Percentiles rank a stretch among this genome's conserved stretches.
These are phyloP conservation scores for Cercospora sp. DNA, from an alignment of 2,329 filamentous ascomycete genomes.

Conservation along the genomic window DNA sequence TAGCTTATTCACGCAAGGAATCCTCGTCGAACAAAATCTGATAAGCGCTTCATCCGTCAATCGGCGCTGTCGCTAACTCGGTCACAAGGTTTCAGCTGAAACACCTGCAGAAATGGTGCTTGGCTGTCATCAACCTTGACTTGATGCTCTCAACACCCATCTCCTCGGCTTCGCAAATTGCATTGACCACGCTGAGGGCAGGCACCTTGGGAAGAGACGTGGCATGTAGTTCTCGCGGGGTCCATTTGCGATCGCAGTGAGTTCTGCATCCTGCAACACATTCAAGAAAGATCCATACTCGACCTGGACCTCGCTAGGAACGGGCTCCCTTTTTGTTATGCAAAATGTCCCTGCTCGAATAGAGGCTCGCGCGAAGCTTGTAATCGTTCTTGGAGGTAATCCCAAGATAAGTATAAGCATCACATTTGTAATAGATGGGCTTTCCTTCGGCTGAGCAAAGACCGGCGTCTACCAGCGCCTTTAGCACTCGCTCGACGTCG, in stretches of 20 bases:
- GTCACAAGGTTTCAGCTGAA: neutral
- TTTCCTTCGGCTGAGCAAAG: slow-evolving; percentile 51
- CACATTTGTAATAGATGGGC: slow-evolving; percentile 76
- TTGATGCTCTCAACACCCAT: no score
- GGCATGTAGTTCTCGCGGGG: neutral
- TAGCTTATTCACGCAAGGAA: neutral
- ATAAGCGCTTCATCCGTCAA: neutral
- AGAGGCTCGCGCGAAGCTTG: slow-evolving; percentile 46
- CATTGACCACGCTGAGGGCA: no score
- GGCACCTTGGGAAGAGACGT: neutral
- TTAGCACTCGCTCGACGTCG: slow-evolving; percentile 69
- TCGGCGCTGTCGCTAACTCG: neutral
- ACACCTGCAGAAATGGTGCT: neutral
- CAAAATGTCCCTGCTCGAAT: slow-evolving; percentile 42
- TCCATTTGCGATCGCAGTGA: neutral
- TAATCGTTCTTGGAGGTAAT: slow-evolving; percentile 45
- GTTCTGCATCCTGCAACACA: neutral
- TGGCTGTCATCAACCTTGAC: neutral
- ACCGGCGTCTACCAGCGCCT: slow-evolving; percentile 59
- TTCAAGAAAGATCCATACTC: neutral
- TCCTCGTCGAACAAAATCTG: neutral
- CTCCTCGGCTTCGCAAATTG: no score
- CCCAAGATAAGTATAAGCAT: slow-evolving; percentile 54
- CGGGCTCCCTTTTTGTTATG: slow-evolving; percentile 22
- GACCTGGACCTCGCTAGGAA: slow-evolving; percentile 24